Percentiles rank a stretch among this genome's conserved stretches.
Evolutionary conservation across 176 grass and related monocot species (phyloP).

Genomic region (Hsuehochloa calcarea): DNA sequence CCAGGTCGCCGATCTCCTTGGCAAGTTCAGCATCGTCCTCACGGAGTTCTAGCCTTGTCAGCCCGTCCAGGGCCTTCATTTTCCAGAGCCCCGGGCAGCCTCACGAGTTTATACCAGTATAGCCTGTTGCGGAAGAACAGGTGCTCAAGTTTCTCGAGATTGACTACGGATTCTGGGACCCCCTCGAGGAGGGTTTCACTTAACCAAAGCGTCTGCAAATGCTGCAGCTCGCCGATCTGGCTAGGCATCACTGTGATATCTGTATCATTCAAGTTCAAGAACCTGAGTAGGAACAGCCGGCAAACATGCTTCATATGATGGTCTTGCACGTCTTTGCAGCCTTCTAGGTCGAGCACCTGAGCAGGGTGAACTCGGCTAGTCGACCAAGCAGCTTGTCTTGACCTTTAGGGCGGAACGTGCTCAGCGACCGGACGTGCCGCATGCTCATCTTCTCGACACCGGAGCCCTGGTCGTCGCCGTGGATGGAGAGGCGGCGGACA

Average conservation of each 20-base stretch:
- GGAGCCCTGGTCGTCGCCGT: not conserved
- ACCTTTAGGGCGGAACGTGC: not conserved
- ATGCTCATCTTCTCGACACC: not conserved
- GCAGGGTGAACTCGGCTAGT: not conserved
- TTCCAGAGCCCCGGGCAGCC: not conserved
- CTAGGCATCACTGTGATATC: not conserved
- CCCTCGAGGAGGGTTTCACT: fast-evolving
- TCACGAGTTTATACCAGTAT: fast-evolving
- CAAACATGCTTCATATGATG: not conserved
- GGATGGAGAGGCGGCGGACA: not conserved
- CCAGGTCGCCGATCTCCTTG: not conserved
- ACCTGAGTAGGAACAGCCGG: not conserved
- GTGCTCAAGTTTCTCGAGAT: not conserved
- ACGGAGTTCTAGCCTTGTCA: fast-evolving
- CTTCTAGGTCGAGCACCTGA: not conserved
- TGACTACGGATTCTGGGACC: not conserved
- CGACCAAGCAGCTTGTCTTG: not conserved
- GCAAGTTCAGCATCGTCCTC: not conserved
- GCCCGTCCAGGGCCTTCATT: not conserved
- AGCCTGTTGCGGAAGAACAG: fast-evolving
- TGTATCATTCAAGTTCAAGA: not conserved
- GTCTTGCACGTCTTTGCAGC: not conserved
- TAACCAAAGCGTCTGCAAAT: not conserved
- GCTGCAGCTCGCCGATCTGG: not conserved
- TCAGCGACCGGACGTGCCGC: not conserved